Base-by-base conservation (phyloP, 2,329 filamentous ascomycete species). In the Colletotrichum abscissum region DNA sequence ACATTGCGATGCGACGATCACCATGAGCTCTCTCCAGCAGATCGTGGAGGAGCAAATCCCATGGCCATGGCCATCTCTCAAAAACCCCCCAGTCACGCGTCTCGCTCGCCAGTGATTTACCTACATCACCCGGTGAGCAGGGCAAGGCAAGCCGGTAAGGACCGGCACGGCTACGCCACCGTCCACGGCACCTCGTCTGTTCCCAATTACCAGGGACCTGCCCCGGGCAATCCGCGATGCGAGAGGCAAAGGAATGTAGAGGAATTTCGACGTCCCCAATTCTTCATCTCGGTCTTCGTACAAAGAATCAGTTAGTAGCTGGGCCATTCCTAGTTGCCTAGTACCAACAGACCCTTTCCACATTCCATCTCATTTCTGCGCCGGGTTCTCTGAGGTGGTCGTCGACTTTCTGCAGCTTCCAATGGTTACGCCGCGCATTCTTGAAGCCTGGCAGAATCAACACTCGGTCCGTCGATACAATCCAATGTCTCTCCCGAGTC, bases 61-160 rank as follows among this genome's bases (percentile, higher is more conserved):
- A 63, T 9, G 30, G 65, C 49, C 63, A 62, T 58, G 22, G 49
- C 33, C 58, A 63, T 72, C 54, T 65, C 52, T 24, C 26, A 22
- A 63, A 52, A 33, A 9, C 9, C 16, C 69, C 69, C 60, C 28
- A 42, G 70, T 65, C 66, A 49, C 66, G 55, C 38, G 70, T 70
- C 70, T 70, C 60, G 55, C n/a, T 70, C 46, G 55, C 46, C 70
- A 49, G 42, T 46, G 60, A 60, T 65, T 65, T n/a, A 56, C 67
- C 57, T 65, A 56, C 70, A 62, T 65, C 59, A 46, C 59, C 67
- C 60, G 54, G 55, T 70, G 66, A 73, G 70, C 67, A 73, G 60
- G 59, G 59, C 67, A 58, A 60, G 60, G 62, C 28, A 65, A 54
- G 67, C 56, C 70, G 66, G 70, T 26, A 59, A 62, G 35, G 14